Evolutionary conservation across 768 basidiomycete genomes (phyloP), one percentile per base, ranked within the genome.

Genomic region (Mycena latifolia): DNA sequence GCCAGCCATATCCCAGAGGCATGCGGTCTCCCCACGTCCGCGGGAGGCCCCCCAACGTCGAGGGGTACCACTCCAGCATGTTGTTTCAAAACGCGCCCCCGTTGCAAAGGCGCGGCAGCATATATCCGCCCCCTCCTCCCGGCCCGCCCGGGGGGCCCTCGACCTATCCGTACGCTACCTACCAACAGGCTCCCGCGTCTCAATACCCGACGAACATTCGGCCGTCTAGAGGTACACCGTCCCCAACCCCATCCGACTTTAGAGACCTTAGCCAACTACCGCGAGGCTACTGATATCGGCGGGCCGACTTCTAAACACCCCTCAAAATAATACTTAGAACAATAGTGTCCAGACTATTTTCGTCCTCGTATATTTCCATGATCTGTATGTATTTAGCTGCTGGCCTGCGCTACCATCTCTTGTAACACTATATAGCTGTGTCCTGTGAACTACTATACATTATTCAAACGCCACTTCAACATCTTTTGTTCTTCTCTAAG

Each of bases 71-170:
- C 37, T 43, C 62, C n/a, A 51, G 39, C 33, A 43, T 51, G 55
- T 22, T 50, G 9, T 31, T 61, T 0, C 55, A 63, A 43, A 43
- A 63, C 24, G 22, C 15, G 17, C n/a, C 29, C 55, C 63, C 63
- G 51, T 24, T 65, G 25, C 63, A 33, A 37, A 28, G 63, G 28
- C 48, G 29, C 46, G 22, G 41, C 18, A 51, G 25, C 29, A 14
- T 56, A 14, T 43, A 63, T 29, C 62, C 25, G 22, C 55, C 55
- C n/a, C 50, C 37, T 12, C 24, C 55, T n/a, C 28, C 45, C 3
- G 22, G 25, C 15, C 39, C 41, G 25, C 39, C 41, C 28, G 31
- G 12, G 4, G 31, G 14, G 1, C 33, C 31, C 11, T 20, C 54
- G 18, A 10, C 14, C 2, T 55, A 62, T 48, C 54, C 61, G 2